Conservation (phyloP, 2,329 filamentous ascomycete genomes). For the Arthroderma sp. region DNA sequence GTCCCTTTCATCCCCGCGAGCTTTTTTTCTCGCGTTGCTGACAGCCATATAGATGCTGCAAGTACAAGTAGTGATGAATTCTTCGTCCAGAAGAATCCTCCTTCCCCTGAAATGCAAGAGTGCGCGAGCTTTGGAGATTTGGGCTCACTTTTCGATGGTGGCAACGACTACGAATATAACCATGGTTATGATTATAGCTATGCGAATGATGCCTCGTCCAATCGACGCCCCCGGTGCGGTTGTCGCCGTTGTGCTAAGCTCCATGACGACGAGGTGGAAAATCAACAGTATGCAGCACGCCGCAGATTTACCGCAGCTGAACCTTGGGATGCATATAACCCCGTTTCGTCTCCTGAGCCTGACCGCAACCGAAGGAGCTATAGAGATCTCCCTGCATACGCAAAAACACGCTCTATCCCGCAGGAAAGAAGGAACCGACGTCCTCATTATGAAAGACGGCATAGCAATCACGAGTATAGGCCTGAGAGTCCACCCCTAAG, state of each 20-base stretch:
- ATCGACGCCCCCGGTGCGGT: no score
- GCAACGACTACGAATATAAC: neutral
- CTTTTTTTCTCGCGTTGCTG: neutral
- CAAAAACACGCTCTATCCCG: no score
- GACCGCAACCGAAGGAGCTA: neutral
- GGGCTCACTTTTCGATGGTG: conserved; percentile 8
- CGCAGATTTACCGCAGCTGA: no score
- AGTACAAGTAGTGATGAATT: conserved; percentile 3
- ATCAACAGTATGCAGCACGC: no score
- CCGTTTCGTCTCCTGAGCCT: neutral
- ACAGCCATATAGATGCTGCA: neutral
- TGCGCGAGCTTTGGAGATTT: neutral
- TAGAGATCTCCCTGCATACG: neutral
- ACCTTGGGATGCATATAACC: neutral
- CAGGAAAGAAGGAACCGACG: neutral
- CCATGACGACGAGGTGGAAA: neutral
- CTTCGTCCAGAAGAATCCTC: neutral
- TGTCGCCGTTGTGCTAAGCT: neutral
- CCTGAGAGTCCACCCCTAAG: no score
- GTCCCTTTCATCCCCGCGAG: no score
- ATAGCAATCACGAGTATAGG: neutral
- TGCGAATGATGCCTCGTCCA: no score
- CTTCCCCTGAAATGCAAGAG: no score
- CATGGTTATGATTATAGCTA: no score
- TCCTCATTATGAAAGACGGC: neutral